Evolutionary conservation across 805 yeast species (phyloP), one percentile per base, ranked within the genome.

Genomic region (Komagataella mondaviorum): DNA sequence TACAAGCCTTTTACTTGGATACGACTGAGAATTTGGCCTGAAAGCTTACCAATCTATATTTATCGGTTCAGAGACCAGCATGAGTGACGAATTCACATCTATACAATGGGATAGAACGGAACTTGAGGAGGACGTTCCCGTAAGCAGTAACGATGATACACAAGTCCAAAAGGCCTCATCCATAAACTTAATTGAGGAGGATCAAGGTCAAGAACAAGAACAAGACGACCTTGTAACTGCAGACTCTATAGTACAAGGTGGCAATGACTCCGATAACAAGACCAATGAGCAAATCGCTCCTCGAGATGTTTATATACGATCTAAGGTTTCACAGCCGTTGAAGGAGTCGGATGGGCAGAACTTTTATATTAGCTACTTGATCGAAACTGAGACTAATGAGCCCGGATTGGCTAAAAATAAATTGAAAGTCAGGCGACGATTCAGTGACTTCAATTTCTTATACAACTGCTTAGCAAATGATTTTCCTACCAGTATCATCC

Each of bases 401-500:
- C 85, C 90, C 1, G 73, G 72, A 3, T 77, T 85, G 52, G 70
- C 69, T 44, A 53, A 61, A 22, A 54, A 68, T 1, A 64, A 65
- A n/a, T 71, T 77, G 51, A 67, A 68, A 22, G 82, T 84, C 2
- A 73, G 95, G 48, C 75, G 97, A 58, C 74, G 99, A 50, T 91
- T 87, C 65, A 85, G 91, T 4, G 98, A 93, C 65, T 88, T 91
- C 64, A 77, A 84, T 53, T 80, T 83, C 56, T 72, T 91, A 20
- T 86, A 83, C 65, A 85, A 83, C 54, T 81, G 88, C 52, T 70
- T 91, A 51, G 64, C 73, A 49, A 83, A 80, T 57, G 96, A 90
- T 62, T 85, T 72, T 62, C 96, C 97, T 0, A 85, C 93, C 3
- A 74, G 87, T 54, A 78, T 93, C 12, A 79, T 91, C 0, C 99